phyloP scores from a whole-genome alignment of 257 asterid species.

The Solanum paucissectum region DNA sequence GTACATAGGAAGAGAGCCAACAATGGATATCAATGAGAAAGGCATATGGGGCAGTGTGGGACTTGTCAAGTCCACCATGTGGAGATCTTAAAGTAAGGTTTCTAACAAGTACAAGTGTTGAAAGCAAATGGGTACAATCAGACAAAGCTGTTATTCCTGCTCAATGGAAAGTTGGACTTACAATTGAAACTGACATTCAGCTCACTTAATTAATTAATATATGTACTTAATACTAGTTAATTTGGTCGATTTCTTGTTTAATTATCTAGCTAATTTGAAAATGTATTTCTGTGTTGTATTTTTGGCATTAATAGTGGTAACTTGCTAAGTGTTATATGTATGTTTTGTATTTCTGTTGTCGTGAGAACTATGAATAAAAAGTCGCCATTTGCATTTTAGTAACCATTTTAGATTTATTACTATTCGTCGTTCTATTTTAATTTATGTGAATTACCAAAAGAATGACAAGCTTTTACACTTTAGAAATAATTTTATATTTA shows the following conservation, averaged over 20 bases:
- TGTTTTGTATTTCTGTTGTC: not conserved
- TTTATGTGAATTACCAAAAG: not conserved
- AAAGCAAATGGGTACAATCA: not conserved
- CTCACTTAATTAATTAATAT: not conserved
- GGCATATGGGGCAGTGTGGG: conserved; percentile 7
- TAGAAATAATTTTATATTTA: too few species aligned
- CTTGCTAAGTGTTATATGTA: not conserved
- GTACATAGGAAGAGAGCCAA: not conserved
- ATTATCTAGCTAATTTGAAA: not conserved
- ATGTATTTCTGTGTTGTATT: not conserved
- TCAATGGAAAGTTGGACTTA: not conserved
- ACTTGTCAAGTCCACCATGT: not conserved
- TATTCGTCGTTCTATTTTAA: not conserved
- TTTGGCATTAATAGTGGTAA: not conserved
- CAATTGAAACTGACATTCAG: not conserved
- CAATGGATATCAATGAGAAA: conserved; percentile 1
- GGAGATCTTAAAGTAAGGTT: not conserved
- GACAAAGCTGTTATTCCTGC: not conserved
- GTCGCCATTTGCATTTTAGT: not conserved
- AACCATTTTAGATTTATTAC: too few species aligned
- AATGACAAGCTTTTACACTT: not conserved
- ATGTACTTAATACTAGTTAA: not conserved
- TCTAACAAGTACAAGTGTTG: not conserved
- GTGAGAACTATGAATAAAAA: not conserved
- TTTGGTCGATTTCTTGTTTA: not conserved